Evolutionary conservation across 176 grass and related monocot species (phyloP).

Genomic region (Avena insularis): DNA sequence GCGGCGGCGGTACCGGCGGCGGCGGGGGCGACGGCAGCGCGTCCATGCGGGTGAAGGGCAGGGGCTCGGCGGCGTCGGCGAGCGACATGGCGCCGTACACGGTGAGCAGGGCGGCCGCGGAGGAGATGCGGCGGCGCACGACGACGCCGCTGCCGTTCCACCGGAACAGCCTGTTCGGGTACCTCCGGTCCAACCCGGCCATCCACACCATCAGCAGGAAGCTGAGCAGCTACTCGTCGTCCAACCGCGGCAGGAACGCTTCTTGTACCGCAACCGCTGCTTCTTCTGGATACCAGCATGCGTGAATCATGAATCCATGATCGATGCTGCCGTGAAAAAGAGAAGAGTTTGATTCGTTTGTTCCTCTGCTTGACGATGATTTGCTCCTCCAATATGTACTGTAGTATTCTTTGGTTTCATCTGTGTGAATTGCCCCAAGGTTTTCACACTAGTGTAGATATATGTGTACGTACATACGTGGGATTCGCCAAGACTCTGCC

Average conservation of each 20-base stretch:
- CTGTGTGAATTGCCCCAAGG: constrained; percentile 45
- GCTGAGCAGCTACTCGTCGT: constrained; percentile 51
- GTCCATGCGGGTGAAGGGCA: constrained; percentile 55
- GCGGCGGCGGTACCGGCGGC: too few species aligned
- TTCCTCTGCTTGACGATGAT: background rate
- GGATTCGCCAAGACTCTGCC: constrained; percentile 28
- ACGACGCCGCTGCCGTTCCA: constrained; percentile 91
- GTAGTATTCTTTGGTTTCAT: constrained; percentile 48
- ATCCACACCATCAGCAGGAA: constrained; percentile 81
- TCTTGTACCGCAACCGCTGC: background rate
- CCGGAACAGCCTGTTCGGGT: constrained; percentile 80
- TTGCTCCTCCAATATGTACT: background rate
- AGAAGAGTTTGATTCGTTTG: constrained; percentile 22
- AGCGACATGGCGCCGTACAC: constrained; percentile 74
- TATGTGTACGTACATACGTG: constrained; percentile 40
- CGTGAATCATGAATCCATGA: background rate
- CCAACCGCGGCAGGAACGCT: constrained; percentile 40
- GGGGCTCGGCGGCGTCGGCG: constrained; percentile 52
- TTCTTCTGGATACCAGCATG: background rate
- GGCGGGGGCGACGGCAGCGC: background rate
- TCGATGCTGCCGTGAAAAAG: background rate
- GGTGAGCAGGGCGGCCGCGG: constrained; percentile 53
- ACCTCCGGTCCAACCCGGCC: constrained; percentile 79
- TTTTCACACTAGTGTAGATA: constrained; percentile 55
- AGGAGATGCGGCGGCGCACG: constrained; percentile 72